Conservation (phyloP, 2,329 filamentous ascomycete species). For the Onygenales sp. region DNA sequence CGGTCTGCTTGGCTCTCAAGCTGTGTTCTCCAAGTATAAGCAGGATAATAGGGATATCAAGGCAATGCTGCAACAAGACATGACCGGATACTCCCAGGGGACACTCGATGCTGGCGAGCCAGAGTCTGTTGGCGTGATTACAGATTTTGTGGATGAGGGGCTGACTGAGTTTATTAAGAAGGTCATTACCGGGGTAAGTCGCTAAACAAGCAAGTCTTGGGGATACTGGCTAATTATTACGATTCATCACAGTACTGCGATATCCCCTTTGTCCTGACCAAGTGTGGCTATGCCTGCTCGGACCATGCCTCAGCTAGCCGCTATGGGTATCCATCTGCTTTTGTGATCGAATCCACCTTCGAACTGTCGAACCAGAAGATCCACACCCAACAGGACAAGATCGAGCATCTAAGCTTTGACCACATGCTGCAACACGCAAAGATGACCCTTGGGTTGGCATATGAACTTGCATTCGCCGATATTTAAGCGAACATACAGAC, state of each 20-base stretch:
- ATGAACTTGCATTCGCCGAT: slow-evolving; percentile 71
- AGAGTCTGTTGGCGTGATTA: slow-evolving; percentile 86
- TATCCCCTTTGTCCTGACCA: slow-evolving; percentile 77
- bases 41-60: slow-evolving; percentile 65
- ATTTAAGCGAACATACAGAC: slow-evolving; percentile 35
- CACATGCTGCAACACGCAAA: slow-evolving; percentile 88
- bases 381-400: slow-evolving; percentile 62
- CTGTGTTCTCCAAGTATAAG: slow-evolving; percentile 76
- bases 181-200: slow-evolving; percentile 58
- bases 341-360: slow-evolving; percentile 55
- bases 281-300: slow-evolving; percentile 79
- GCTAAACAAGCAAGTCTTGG: background rate
- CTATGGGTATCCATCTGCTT: slow-evolving; percentile 56
- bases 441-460: slow-evolving; percentile 72
- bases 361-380: slow-evolving; percentile 58
- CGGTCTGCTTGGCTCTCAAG: slow-evolving; percentile 77
- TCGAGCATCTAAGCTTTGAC: slow-evolving; percentile 66
- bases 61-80: slow-evolving; percentile 97
- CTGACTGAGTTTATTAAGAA: slow-evolving; percentile 87
- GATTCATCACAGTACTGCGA: slow-evolving; percentile 61
- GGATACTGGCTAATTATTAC: background rate
- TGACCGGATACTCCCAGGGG: slow-evolving; percentile 82
- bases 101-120: slow-evolving; percentile 72
- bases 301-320: slow-evolving; percentile 59
- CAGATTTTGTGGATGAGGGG: slow-evolving; percentile 74